Evolutionary conservation across 2,329 filamentous ascomycete genomes (phyloP).

Genomic region (Aspergillus niger): DNA sequence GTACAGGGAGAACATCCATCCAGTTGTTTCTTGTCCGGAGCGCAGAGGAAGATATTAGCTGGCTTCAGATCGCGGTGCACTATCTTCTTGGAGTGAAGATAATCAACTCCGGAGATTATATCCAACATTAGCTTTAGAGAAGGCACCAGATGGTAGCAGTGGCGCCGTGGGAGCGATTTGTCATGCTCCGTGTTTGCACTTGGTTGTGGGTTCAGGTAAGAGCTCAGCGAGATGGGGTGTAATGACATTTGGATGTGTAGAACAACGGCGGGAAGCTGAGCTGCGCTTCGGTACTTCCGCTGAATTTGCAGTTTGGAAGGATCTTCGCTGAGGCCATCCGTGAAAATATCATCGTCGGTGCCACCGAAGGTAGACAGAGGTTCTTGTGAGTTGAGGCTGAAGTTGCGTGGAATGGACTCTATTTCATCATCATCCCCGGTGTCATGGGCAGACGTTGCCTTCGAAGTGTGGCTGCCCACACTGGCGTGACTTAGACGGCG

Average conservation of each 20-base stretch:
- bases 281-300: slow-evolving; percentile 23
- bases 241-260: slow-evolving; percentile 70
- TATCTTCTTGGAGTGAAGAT: slow-evolving; percentile 62
- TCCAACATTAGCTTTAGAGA: slow-evolving; percentile 60
- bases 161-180: slow-evolving; percentile 39
- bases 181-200: slow-evolving; percentile 20
- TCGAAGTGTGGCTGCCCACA: slow-evolving; percentile 44
- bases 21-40: slow-evolving; percentile 51
- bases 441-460: slow-evolving; percentile 41
- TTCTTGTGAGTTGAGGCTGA: slow-evolving; percentile 32
- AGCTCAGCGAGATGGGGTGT: slow-evolving; percentile 63
- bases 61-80: slow-evolving; percentile 70
- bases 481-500: slow-evolving; percentile 35
- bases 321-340: slow-evolving; percentile 42
- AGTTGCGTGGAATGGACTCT: slow-evolving; percentile 51
- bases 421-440: slow-evolving; percentile 51
- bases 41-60: slow-evolving; percentile 66
- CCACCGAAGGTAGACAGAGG: slow-evolving; percentile 39
- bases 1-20: slow-evolving; percentile 51
- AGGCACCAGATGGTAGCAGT: slow-evolving; percentile 64
- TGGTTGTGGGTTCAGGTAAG: slow-evolving; percentile 54
- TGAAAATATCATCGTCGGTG: slow-evolving; percentile 44
- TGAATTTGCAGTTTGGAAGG: slow-evolving; percentile 36
- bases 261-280: slow-evolving; percentile 46
- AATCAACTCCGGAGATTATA: slow-evolving; percentile 65